These are phyloP conservation scores for Didymella arachidicola DNA, from an alignment of 2,329 filamentous ascomycete species.

Conservation along the genomic window DNA sequence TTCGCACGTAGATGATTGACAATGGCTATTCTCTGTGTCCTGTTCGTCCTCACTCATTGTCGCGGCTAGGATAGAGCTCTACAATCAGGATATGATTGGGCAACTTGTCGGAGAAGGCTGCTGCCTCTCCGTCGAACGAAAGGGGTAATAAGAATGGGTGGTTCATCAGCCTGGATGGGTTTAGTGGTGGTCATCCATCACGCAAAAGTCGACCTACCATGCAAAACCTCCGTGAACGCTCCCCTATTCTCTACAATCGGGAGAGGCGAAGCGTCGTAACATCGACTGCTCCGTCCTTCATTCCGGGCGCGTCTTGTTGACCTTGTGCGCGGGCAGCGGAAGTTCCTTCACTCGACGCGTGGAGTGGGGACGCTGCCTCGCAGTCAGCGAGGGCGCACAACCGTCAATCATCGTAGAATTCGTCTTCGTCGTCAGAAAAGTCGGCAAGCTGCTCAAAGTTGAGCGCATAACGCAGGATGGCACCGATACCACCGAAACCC, in stretches of 20 bases:
- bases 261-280: conserved; percentile 50
- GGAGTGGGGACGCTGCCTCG: conserved; percentile 81
- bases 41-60: conserved; percentile 22
- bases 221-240: conserved; percentile 48
- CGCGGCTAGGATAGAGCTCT: conserved; percentile 28
- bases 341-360: conserved; percentile 62
- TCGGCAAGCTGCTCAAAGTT: conserved; percentile 99
- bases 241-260: conserved; percentile 49
- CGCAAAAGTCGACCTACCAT: conserved; percentile 33
- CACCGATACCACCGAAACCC: conserved; percentile 97
- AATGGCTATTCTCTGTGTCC: conserved; percentile 32
- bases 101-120: conserved; percentile 28
- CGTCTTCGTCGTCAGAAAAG: conserved; percentile 76
- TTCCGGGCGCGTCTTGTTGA: conserved; percentile 45
- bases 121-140: conserved; percentile 49
- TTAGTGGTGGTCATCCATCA: neutral
- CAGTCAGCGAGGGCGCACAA: conserved; percentile 82
- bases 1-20: conserved; percentile 41
- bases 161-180: conserved; percentile 39
- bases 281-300: conserved; percentile 41
- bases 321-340: conserved; percentile 54
- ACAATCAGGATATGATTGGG: conserved; percentile 28
- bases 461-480: conserved; percentile 98
- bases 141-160: conserved; percentile 50
- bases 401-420: conserved; percentile 96